These are phyloP conservation scores for Rhodomyrtus tomentosa DNA, from an alignment of 345 rosid genomes.

Conservation along the genomic window DNA sequence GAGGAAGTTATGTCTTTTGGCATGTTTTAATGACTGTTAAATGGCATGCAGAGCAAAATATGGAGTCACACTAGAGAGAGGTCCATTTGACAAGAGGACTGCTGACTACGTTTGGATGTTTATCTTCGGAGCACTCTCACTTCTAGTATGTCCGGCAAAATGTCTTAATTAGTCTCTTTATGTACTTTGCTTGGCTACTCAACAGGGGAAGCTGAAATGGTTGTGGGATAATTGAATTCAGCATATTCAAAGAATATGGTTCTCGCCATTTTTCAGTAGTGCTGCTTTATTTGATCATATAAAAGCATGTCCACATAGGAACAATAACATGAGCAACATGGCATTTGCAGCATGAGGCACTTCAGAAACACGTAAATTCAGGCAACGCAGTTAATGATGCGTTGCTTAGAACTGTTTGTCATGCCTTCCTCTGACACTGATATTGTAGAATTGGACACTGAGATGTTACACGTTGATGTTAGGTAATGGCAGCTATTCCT, in stretches of 20 bases:
- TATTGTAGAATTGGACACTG: neutral
- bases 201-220: neutral
- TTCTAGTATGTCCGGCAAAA: conserved; percentile 22
- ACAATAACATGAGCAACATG: neutral
- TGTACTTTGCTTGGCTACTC: neutral
- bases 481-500: conserved; percentile 41
- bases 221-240: neutral
- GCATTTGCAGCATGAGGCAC: neutral
- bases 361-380: neutral
- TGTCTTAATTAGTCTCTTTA: neutral
- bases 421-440: neutral
- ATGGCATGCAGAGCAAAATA: conserved; percentile 32
- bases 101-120: conserved; percentile 69
- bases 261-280: neutral
- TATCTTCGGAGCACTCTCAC: conserved; percentile 53
- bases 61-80: conserved; percentile 53
- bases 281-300: neutral
- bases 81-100: conserved; percentile 55
- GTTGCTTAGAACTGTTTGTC: neutral
- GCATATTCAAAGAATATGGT: neutral
- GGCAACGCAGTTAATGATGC: neutral
- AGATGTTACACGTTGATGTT: neutral
- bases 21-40: neutral
- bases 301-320: neutral
- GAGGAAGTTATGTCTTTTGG: neutral